These are phyloP conservation scores for Epichloe gansuensis DNA, from an alignment of 2,329 filamentous ascomycete species.

Conservation along the genomic window DNA sequence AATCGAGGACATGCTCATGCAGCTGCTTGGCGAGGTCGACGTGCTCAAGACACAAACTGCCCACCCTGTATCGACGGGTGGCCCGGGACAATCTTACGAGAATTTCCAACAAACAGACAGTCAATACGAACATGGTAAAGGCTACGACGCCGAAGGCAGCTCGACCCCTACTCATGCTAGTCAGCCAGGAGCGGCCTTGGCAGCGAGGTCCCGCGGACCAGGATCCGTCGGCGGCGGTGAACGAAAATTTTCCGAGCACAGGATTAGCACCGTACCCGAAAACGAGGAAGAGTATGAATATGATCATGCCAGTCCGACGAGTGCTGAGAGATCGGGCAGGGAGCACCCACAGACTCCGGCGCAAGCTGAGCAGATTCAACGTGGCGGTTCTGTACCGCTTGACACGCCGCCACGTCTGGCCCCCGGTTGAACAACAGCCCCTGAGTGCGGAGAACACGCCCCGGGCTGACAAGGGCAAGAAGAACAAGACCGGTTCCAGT, in stretches of 20 bases:
- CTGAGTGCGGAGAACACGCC: constrained; percentile 73
- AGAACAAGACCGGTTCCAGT: constrained; percentile 80
- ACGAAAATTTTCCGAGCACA: constrained; percentile 57
- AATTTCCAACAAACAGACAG: constrained; percentile 50
- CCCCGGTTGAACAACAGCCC: constrained; percentile 24
- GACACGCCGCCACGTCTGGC: constrained; percentile 46
- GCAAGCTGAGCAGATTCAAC: constrained; percentile 30
- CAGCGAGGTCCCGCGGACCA: constrained; percentile 37
- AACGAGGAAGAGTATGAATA: constrained; percentile 61
- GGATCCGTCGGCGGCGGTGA: constrained; percentile 31
- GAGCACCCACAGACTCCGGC: constrained; percentile 48
- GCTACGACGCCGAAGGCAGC: constrained; percentile 78
- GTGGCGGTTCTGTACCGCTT: constrained; percentile 41
- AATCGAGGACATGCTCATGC: constrained; percentile 86
- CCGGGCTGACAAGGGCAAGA: constrained; percentile 60
- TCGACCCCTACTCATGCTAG: constrained; percentile 55
- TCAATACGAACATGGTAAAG: constrained; percentile 56
- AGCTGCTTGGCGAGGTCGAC: constrained; percentile 85
- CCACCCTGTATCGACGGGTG: constrained; percentile 28
- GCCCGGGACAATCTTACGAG: constrained; percentile 53
- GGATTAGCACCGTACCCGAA: constrained; percentile 83
- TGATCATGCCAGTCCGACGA: constrained; percentile 36
- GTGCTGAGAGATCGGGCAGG: constrained; percentile 24
- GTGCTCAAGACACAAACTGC: constrained; percentile 55
- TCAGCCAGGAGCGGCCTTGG: constrained; percentile 65